Base-by-base conservation (phyloP, 2,329 filamentous ascomycete species). In the Ascochyta rabiei region DNA sequence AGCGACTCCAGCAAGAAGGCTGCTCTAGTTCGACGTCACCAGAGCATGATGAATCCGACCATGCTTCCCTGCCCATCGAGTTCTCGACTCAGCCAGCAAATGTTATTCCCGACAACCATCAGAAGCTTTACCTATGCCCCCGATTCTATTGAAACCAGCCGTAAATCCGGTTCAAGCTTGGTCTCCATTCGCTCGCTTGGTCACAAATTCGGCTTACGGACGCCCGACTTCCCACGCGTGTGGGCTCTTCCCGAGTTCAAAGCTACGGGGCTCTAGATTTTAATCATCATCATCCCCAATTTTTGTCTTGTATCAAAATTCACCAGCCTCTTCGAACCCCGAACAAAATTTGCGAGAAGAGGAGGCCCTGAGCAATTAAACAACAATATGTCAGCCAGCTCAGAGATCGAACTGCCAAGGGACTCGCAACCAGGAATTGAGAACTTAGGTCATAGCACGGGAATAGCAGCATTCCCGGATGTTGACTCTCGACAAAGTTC, bases 321-420 rank as follows among this genome's bases (percentile, higher is more conserved):
- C 51, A 44, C 47, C 38, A 24, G 10, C 15, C 42, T 40, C 48
- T 56, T 23, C 51, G 6, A 23, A 16, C 28, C 30, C 35, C 6
- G 7, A 43, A 35, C n/a, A 18, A 31, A 9, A 26, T 15, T 31
- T 51, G 35, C 10, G 35, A 28, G 13, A 31, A 39, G 35, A 45
- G 18, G 12, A 50, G 21, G 43, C 35, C 12, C 12, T 12, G 19
- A 21, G 18, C 30, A 34, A 19, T 7, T 43, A 19, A 16, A 57
- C 59, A 54, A 46, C 38, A 56, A 8, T 41, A 79, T 79, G 76
- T 68, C 74, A 21, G 35, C 30, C 23, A 69, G 67, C 52, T 67
- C 73, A 42, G 74, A 77, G 47, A 66, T 75, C 44, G 67, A 74
- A 28, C 62, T 76, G 16, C 72, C 67, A 2, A 52, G 39, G 9